Evolutionary conservation across 768 basidiomycete species (phyloP).

Genomic region (Saitozyma sp.): DNA sequence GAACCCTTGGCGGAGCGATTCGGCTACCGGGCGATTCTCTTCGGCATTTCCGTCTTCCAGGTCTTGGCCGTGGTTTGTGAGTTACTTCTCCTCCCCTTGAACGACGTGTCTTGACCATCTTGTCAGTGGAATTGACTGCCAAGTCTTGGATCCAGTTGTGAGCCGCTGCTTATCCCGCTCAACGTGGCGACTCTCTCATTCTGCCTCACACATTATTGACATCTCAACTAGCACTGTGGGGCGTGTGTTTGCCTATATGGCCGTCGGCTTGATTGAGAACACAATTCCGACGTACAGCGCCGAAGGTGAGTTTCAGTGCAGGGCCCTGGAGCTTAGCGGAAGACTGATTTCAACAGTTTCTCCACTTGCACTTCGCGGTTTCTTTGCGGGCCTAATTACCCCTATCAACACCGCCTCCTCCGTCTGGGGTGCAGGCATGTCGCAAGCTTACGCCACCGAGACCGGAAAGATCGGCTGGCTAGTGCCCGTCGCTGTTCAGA

Average conservation of each 20-base stretch:
- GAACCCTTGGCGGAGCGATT: slow-evolving; percentile 19
- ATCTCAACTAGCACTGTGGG: too few relatives aligned
- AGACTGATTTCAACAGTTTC: too few relatives aligned
- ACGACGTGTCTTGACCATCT: too few relatives aligned
- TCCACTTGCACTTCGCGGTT: slow-evolving; percentile 20
- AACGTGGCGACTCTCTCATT: too few relatives aligned
- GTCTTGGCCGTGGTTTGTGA: slow-evolving; percentile 19
- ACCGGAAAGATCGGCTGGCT: slow-evolving; percentile 9
- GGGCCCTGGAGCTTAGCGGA: too few relatives aligned
- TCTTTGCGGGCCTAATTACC: slow-evolving; percentile 19
- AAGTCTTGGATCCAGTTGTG: too few relatives aligned
- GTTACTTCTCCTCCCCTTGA: background rate
- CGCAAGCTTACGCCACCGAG: slow-evolving; percentile 13
- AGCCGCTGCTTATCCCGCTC: too few relatives aligned
- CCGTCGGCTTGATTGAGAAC: slow-evolving; percentile 26
- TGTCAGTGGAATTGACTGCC: slow-evolving; percentile 16
- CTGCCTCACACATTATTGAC: too few relatives aligned
- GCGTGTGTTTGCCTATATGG: too few relatives aligned
- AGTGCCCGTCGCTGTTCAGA: slow-evolving; percentile 8
- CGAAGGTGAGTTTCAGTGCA: too few relatives aligned
- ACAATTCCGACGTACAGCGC: slow-evolving; percentile 23
- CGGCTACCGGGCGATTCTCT: slow-evolving; percentile 18
- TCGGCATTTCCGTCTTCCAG: slow-evolving; percentile 11
- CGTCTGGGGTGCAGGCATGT: slow-evolving; percentile 22
- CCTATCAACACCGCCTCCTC: slow-evolving; percentile 6